Evolutionary conservation across 139 green algal species (phyloP).

Genomic region (Chlorella sp.): DNA sequence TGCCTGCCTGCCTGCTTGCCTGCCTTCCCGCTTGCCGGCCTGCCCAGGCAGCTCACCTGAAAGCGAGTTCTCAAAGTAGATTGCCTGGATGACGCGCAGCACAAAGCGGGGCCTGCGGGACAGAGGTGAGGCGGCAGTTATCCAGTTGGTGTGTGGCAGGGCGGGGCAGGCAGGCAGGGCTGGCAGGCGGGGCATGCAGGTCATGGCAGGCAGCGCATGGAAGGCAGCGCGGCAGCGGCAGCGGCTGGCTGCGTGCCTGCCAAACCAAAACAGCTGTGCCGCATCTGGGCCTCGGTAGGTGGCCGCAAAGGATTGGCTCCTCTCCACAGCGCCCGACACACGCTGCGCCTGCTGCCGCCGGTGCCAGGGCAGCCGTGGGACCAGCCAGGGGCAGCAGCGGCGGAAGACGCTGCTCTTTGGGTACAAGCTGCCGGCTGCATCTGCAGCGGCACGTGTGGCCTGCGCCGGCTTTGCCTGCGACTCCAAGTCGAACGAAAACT

Average conservation of each 20-base stretch:
- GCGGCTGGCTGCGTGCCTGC: not conserved
- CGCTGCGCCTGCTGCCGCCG: not conserved
- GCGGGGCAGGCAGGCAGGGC: too few species aligned
- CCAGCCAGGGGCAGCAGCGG: conserved; percentile 23
- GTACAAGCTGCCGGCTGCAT: not conserved
- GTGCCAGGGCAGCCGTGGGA: not conserved
- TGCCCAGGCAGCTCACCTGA: conserved; percentile 10
- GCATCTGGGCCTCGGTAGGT: conserved; percentile 9
- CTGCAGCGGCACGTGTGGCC: not conserved
- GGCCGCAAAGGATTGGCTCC: conserved; percentile 24
- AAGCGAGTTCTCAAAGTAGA: conserved; percentile 54
- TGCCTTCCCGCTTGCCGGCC: too few species aligned
- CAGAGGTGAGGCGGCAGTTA: too few species aligned
- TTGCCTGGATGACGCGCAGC: conserved; percentile 43
- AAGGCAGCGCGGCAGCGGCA: too few species aligned
- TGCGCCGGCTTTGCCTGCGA: not conserved
- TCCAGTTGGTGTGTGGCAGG: too few species aligned
- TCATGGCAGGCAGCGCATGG: too few species aligned
- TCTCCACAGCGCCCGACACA: not conserved
- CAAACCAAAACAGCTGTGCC: conserved; percentile 47
- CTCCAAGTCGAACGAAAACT: not conserved
- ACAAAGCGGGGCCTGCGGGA: conserved; percentile 32
- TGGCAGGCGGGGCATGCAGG: too few species aligned
- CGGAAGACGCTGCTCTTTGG: not conserved
- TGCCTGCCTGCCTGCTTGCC: too few species aligned